A percentile compares a stretch with the other conserved stretches of the same genome.
These are phyloP conservation scores for Tarenaya hassleriana DNA, from an alignment of 345 rosid genomes.

Conservation along the genomic window DNA sequence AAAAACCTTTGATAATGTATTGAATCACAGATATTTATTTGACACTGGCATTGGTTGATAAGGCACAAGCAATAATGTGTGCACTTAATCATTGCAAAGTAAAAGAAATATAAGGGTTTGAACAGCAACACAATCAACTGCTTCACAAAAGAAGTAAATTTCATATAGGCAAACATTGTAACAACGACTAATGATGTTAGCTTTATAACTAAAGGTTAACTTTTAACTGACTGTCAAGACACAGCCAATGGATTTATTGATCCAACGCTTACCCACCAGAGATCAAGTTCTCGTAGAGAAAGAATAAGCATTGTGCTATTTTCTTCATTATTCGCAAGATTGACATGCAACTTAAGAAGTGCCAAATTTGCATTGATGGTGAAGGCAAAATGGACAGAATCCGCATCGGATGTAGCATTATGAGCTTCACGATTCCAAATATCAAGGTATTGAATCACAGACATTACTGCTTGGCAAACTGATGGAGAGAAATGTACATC, in stretches of 20 bases:
- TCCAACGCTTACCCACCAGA: constrained; percentile 42
- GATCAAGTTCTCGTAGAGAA: constrained; percentile 38
- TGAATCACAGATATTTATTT: too few relatives aligned
- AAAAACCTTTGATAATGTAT: constrained; percentile 5
- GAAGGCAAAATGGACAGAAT: constrained; percentile 33
- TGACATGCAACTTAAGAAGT: constrained; percentile 38
- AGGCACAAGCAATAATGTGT: constrained; percentile 4
- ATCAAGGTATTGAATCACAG: constrained; percentile 47
- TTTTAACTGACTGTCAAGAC: constrained; percentile 1
- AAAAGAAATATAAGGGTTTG: constrained; percentile 11
- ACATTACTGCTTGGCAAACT: constrained; percentile 42
- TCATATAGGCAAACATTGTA: not conserved
- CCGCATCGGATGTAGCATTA: constrained; percentile 22
- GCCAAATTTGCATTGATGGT: constrained; percentile 44
- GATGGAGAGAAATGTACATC: constrained; percentile 49
- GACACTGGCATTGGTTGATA: constrained; percentile 11
- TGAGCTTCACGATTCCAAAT: constrained; percentile 32
- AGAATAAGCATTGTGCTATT: constrained; percentile 43
- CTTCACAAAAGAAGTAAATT: constrained; percentile 16
- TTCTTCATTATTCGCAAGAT: constrained; percentile 67
- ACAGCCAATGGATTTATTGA: constrained; percentile 1
- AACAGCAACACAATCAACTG: constrained; percentile 16
- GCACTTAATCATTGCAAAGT: not conserved
- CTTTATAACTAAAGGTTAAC: constrained; percentile 9
- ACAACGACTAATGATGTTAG: constrained; percentile 6